Evolutionary conservation across 75 land plant genomes (phyloP), one percentile per base, ranked within the genome.

Genomic region (Selaginella tamariscina): DNA sequence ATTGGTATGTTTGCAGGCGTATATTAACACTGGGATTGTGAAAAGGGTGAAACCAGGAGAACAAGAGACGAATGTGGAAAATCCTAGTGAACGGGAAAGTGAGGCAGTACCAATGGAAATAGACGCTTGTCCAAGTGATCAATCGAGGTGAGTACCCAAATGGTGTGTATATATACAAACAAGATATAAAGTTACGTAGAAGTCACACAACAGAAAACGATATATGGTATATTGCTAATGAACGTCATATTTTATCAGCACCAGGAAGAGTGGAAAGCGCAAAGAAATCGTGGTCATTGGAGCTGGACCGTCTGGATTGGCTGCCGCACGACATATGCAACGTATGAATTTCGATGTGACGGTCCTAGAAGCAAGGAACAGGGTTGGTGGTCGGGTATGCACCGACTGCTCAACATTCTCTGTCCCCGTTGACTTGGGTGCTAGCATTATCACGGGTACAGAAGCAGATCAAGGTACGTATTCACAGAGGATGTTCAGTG

Each of bases 381-480:
- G 98, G 32, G 82, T 93, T 27, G 98, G 98, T 0, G 98, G 98
- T 33, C 88, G 98, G 64, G 98, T 93, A 54, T 83, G 69, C 68
- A 89, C 98, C 28, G 98, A 93, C 65, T 82, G 75, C 21, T 72
- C 77, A 33, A 82, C 93, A 55, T 85, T 89, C 60, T 86, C 95
- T 54, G 98, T 85, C 39, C 98, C 98, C 32, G 98, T 93, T 21
- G 98, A 93, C 83, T 82, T 93, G 74, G 98, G 98, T 20, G 98
- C 98, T 62, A 93, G 98, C 71, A 93, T 93, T 31, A 93, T 93
- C 29, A 93, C 98, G 32, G 73, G 73, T 71, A 11, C 21, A 31
- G 62, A 22, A 22, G 62, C 21, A 8, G 49, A 39, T n/a, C n/a
- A n/a, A n/a, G n/a, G n/a, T n/a, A n/a, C n/a, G n/a, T n/a, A n/a